A percentile compares a stretch with the other conserved stretches of the same genome.
Evolutionary conservation across 1,284 basidiomycete genomes (phyloP).

Genomic region (Apiotrichum siamense): DNA sequence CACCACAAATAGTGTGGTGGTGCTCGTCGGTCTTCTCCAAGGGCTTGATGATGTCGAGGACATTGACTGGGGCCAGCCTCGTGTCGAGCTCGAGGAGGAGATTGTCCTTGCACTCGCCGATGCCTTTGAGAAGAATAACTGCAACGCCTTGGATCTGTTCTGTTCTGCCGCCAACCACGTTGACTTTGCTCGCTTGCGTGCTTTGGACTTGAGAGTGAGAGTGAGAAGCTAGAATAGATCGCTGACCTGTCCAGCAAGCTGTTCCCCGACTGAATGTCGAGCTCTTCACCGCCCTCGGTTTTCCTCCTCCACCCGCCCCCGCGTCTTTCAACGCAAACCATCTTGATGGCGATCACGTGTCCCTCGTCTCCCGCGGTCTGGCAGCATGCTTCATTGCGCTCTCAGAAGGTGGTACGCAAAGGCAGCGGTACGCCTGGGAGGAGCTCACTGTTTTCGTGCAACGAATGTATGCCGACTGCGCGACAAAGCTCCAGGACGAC

Average conservation of each 20-base stretch:
- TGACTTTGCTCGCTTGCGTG: slow-evolving; percentile 14
- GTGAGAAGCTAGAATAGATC: not conserved
- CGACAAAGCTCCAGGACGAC: slow-evolving; percentile 1
- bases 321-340: not conserved
- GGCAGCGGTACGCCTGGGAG: slow-evolving; percentile 16
- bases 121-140: not conserved
- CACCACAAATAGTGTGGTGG: not conserved
- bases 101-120: slow-evolving; percentile 20
- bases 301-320: not conserved
- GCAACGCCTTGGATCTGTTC: slow-evolving; percentile 9
- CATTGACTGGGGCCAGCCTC: slow-evolving; percentile 25
- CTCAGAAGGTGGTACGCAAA: slow-evolving; percentile 15
- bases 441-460: slow-evolving; percentile 16
- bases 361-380: slow-evolving; percentile 11
- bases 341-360: not conserved
- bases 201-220: slow-evolving; percentile 22
- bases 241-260: slow-evolving; percentile 1
- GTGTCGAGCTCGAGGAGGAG: slow-evolving; percentile 26
- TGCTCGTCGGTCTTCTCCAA: slow-evolving; percentile 19
- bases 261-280: slow-evolving; percentile 6
- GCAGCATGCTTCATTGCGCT: slow-evolving; percentile 17
- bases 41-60: slow-evolving; percentile 19
- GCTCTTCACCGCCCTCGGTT: slow-evolving; percentile 9
- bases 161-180: slow-evolving; percentile 16
- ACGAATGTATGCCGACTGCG: slow-evolving; percentile 12